Percentiles rank a stretch among this genome's conserved stretches.
Conservation (phyloP, 495 filamentous ascomycete species). For the Penicillium simplicissimum region DNA sequence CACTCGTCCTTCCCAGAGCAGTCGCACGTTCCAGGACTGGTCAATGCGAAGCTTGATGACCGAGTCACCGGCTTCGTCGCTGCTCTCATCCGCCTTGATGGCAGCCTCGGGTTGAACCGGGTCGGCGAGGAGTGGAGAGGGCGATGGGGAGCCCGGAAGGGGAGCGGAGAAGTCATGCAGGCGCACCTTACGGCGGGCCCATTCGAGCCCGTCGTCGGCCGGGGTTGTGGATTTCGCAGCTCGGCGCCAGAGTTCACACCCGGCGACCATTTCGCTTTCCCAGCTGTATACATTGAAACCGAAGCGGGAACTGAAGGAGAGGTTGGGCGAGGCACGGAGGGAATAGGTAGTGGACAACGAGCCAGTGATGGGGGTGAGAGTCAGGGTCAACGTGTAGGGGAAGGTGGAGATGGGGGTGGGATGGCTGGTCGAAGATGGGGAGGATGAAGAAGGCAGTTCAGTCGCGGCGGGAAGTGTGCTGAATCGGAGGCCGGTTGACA, state of each 20-base stretch:
- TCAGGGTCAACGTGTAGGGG: constrained; percentile 89
- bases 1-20: constrained; percentile 91
- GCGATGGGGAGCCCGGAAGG: constrained; percentile 22
- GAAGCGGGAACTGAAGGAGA: constrained; percentile 84
- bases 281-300: constrained; percentile 99
- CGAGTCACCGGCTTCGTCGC: constrained; percentile 67
- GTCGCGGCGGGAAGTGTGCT: constrained; percentile 86
- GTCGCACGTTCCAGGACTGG: constrained; percentile 76
- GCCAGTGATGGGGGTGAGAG: constrained; percentile 89
- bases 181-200: constrained; percentile 47
- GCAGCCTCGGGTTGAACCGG: constrained; percentile 26
- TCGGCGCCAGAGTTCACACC: constrained; percentile 82
- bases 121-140: constrained; percentile 25
- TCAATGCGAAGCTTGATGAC: constrained; percentile 90
- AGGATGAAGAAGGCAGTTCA: constrained; percentile 44
- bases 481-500: constrained; percentile 80
- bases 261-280: constrained; percentile 88
- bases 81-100: constrained; percentile 20
- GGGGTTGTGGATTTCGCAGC: constrained; percentile 41
- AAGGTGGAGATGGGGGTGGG: constrained; percentile 53
- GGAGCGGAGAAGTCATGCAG: constrained; percentile 31
- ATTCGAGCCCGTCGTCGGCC: constrained; percentile 45
- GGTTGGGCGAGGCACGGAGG: constrained; percentile 75
- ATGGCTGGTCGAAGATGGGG: constrained; percentile 20
- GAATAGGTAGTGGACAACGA: constrained; percentile 88